Evolutionary conservation across 495 filamentous ascomycete species (phyloP).

Genomic region (Friedmanniomyces endolithicus): DNA sequence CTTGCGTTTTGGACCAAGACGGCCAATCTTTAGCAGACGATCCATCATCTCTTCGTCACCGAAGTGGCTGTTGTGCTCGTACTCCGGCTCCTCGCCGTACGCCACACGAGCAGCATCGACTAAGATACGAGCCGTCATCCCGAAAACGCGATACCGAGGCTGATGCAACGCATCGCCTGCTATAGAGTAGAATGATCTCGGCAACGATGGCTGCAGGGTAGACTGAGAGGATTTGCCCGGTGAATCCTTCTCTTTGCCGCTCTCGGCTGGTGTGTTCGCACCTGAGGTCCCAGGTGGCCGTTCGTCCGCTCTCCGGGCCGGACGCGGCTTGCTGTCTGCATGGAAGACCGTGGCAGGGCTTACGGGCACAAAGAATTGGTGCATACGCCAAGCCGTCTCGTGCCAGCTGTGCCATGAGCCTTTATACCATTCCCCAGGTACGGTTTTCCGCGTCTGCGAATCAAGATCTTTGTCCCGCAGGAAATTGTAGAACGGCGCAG

Average conservation of each 20-base stretch:
- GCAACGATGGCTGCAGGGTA: constrained; percentile 13
- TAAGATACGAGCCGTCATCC: constrained; percentile 81
- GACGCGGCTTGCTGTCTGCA: not conserved
- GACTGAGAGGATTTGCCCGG: constrained; percentile 8
- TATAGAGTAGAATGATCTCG: constrained; percentile 10
- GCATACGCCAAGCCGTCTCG: constrained; percentile 56
- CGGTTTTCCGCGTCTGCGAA: constrained; percentile 17
- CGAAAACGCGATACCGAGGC: constrained; percentile 65
- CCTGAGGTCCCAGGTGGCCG: not conserved
- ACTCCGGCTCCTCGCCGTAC: constrained; percentile 68
- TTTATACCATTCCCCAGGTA: constrained; percentile 46
- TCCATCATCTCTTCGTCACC: constrained; percentile 71
- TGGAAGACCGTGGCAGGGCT: constrained; percentile 47
- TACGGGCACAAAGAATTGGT: constrained; percentile 79
- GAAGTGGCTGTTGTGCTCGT: constrained; percentile 65
- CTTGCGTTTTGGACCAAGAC: constrained; percentile 44
- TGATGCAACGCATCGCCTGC: constrained; percentile 29
- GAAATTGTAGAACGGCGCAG: constrained; percentile 68
- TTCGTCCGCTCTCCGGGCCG: not conserved
- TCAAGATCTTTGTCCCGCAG: constrained; percentile 40
- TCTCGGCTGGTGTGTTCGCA: not conserved
- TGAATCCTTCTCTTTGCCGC: not conserved
- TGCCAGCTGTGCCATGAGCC: constrained; percentile 55
- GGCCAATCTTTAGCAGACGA: constrained; percentile 46
- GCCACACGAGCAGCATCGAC: constrained; percentile 77